Conservation (phyloP, 306 rosid species). For the Abrus precatorius region DNA sequence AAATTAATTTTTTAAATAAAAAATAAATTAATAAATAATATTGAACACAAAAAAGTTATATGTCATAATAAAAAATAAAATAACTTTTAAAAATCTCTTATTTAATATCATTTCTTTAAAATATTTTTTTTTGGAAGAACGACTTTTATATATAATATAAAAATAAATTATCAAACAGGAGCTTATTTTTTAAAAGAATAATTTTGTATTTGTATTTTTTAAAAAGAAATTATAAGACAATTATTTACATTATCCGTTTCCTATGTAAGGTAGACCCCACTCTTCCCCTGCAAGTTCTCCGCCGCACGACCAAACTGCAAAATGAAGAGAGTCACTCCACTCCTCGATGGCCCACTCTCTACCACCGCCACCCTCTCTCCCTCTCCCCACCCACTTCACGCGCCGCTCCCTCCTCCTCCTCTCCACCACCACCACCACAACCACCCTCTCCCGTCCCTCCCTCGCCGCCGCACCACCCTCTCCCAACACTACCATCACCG, state of each 20-base stretch:
- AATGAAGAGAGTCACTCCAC: constrained; percentile 44
- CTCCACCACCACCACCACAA: constrained; percentile 54
- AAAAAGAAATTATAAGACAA: too few species aligned
- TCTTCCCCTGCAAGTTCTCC: constrained; percentile 1
- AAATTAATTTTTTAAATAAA: too few species aligned
- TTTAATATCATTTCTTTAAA: too few species aligned
- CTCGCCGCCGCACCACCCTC: constrained; percentile 31
- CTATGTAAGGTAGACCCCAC: constrained; percentile 49
- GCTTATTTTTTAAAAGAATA: too few species aligned
- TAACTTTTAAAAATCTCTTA: too few species aligned
- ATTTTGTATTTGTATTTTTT: too few species aligned
- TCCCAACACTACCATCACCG: constrained; percentile 80
- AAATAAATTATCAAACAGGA: too few species aligned
- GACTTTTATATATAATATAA: too few species aligned
- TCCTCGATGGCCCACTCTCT: constrained; percentile 62
- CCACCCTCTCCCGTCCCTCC: constrained; percentile 54
- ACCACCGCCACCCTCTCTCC: constrained; percentile 42
- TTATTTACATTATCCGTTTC: not conserved
- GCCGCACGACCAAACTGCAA: not conserved
- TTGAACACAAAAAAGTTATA: too few species aligned
- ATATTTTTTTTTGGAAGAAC: too few species aligned
- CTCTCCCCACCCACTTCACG: constrained; percentile 26
- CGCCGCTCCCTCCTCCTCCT: constrained; percentile 71
- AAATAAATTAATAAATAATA: too few species aligned
- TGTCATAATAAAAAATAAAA: too few species aligned